Evolutionary conservation across 1,284 basidiomycete species (phyloP).

Genomic region (Schizophyllum commune): DNA sequence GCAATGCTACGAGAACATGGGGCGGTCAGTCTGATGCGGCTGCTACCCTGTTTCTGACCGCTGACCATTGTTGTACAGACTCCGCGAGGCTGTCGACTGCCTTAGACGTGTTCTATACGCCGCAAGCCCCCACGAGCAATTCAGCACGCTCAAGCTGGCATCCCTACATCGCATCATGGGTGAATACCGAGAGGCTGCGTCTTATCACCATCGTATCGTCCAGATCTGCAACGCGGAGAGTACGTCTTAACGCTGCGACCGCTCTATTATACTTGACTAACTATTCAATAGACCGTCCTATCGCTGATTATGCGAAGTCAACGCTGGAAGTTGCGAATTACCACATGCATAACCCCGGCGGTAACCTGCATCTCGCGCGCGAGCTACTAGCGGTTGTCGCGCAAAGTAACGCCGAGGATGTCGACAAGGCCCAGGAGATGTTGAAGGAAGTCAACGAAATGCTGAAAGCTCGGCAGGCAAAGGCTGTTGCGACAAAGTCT

Average conservation of each 20-base stretch:
- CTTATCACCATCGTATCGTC: constrained; percentile 67
- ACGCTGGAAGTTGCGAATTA: constrained; percentile 75
- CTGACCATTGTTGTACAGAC: constrained; percentile 32
- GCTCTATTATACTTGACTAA: constrained; percentile 4
- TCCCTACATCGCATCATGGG: constrained; percentile 64
- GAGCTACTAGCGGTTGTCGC: constrained; percentile 69
- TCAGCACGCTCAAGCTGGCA: constrained; percentile 73
- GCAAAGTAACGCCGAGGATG: constrained; percentile 70
- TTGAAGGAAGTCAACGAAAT: constrained; percentile 40
- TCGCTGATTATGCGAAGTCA: constrained; percentile 74
- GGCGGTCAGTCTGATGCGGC: constrained; percentile 42
- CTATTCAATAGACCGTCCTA: constrained; percentile 43
- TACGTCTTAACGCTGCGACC: constrained; percentile 20
- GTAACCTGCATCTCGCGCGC: constrained; percentile 53
- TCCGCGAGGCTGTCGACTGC: constrained; percentile 82
- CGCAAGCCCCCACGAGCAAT: constrained; percentile 74
- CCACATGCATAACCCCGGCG: constrained; percentile 54
- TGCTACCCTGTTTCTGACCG: background rate
- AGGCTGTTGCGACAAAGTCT: background rate
- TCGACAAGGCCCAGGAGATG: constrained; percentile 53
- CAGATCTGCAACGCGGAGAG: constrained; percentile 61
- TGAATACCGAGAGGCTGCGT: constrained; percentile 57
- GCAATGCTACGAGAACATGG: constrained; percentile 88
- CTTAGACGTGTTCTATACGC: constrained; percentile 84
- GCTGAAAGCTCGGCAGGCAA: background rate